These are phyloP conservation scores for Agapanthus africanus DNA, from an alignment of 106 monocot genomes.

Conservation along the genomic window DNA sequence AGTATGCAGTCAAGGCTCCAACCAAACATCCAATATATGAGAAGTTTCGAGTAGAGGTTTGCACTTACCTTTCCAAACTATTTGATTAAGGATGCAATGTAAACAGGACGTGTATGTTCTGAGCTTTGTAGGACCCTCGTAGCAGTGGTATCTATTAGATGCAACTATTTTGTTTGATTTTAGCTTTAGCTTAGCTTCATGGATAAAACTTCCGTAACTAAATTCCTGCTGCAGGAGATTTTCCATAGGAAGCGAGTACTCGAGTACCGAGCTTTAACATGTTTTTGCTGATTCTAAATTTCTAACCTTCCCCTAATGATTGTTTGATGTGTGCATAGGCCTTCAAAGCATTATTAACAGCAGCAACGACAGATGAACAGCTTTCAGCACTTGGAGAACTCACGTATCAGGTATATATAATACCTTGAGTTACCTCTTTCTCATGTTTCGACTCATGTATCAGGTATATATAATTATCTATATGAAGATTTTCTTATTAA, in stretches of 20 bases:
- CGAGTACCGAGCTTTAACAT: not conserved
- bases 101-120: not conserved
- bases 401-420: conserved; percentile 88
- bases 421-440: too few species aligned
- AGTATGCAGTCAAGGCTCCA: conserved; percentile 72
- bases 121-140: not conserved
- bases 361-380: conserved; percentile 73
- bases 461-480: too few species aligned
- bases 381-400: conserved; percentile 89
- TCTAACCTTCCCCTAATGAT: not conserved
- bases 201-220: not conserved
- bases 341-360: conserved; percentile 80
- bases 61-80: not conserved
- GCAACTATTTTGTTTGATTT: not conserved
- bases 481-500: too few species aligned
- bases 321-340: conserved; percentile 39
- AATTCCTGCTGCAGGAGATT: too few species aligned
- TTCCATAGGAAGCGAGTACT: not conserved
- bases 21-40: conserved; percentile 95
- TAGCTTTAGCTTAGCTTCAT: too few species aligned
- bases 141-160: not conserved
- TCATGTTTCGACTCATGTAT: too few species aligned
- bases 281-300: not conserved
- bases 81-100: not conserved
- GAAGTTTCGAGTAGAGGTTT: conserved; percentile 92